Evolutionary conservation across 768 basidiomycete species (phyloP).

Genomic region (Hygrocybe coccinea): DNA sequence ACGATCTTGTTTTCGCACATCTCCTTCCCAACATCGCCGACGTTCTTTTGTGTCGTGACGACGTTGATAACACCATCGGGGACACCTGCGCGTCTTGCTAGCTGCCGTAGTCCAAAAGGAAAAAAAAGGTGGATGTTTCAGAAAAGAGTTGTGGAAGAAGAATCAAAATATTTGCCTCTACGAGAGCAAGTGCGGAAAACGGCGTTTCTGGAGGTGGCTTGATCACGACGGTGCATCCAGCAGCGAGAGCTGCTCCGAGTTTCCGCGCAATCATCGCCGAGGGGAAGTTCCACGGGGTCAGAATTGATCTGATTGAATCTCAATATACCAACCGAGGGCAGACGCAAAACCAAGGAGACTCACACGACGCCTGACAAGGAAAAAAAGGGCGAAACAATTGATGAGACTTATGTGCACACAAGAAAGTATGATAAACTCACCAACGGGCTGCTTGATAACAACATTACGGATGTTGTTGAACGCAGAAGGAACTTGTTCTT

Average conservation of each 20-base stretch:
- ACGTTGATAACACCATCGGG: constrained; percentile 95
- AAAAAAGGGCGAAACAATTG: neutral
- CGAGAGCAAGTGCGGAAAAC: constrained; percentile 84
- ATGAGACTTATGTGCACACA: neutral
- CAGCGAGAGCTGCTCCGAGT: constrained; percentile 82
- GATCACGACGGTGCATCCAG: constrained; percentile 93
- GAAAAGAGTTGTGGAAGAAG: neutral
- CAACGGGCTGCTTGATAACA: constrained; percentile 90
- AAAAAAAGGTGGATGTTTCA: neutral
- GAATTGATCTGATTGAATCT: constrained; percentile 50
- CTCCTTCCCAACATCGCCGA: constrained; percentile 85
- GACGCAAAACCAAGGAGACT: constrained; percentile 12
- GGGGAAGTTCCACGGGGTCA: constrained; percentile 93
- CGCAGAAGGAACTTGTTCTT: constrained; percentile 80
- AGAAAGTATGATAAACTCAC: constrained; percentile 38
- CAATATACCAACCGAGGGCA: neutral
- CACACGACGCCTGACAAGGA: constrained; percentile 42
- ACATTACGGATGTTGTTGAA: constrained; percentile 69
- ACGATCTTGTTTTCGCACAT: constrained; percentile 85
- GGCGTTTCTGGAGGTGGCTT: constrained; percentile 96
- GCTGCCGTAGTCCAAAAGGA: constrained; percentile 35
- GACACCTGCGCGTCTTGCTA: constrained; percentile 83
- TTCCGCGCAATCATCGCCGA: constrained; percentile 94
- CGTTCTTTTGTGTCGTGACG: constrained; percentile 81
- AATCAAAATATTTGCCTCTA: constrained; percentile 60